These are phyloP conservation scores for Jamesozyma lodderae DNA, from an alignment of 805 yeast genomes.

Conservation along the genomic window DNA sequence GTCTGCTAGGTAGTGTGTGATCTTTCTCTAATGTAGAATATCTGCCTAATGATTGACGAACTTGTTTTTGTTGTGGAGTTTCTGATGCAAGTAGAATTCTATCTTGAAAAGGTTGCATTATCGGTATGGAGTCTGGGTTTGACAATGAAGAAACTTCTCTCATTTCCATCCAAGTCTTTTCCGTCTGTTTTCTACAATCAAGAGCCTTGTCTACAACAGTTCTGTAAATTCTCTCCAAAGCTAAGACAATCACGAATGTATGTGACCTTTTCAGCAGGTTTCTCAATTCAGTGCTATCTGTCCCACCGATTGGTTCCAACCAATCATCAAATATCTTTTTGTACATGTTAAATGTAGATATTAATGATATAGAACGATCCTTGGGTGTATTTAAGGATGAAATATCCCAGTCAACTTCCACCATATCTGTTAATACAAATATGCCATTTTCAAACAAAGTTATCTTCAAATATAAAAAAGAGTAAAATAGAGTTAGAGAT, in stretches of 20 bases:
- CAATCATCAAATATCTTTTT: slow-evolving; percentile 9
- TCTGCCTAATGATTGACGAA: too few species aligned
- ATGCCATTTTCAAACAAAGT: slow-evolving; percentile 10
- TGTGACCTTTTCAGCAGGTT: slow-evolving; percentile 8
- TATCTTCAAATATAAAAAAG: slow-evolving; percentile 7
- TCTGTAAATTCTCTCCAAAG: slow-evolving; percentile 13
- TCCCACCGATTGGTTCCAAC: slow-evolving; percentile 3
- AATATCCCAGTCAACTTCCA: slow-evolving; percentile 10
- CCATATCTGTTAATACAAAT: slow-evolving; percentile 3
- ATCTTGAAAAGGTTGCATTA: too few species aligned
- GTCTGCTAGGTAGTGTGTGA: too few species aligned
- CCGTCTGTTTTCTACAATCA: slow-evolving; percentile 14
- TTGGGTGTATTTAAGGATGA: slow-evolving; percentile 6
- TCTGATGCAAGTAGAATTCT: background rate
- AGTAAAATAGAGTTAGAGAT: slow-evolving; percentile 4
- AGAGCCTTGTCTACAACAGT: slow-evolving; percentile 15
- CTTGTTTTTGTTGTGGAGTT: too few species aligned
- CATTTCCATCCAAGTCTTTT: slow-evolving; percentile 5
- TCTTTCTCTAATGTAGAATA: too few species aligned
- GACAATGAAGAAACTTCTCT: too few species aligned
- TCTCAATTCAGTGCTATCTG: slow-evolving; percentile 2
- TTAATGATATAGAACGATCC: slow-evolving; percentile 6
- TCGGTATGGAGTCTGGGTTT: too few species aligned
- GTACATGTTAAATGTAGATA: slow-evolving; percentile 8
- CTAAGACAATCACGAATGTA: slow-evolving; percentile 5